phyloP scores from a whole-genome alignment of 148 eudicot species.

The Chenopodium suecicum region DNA sequence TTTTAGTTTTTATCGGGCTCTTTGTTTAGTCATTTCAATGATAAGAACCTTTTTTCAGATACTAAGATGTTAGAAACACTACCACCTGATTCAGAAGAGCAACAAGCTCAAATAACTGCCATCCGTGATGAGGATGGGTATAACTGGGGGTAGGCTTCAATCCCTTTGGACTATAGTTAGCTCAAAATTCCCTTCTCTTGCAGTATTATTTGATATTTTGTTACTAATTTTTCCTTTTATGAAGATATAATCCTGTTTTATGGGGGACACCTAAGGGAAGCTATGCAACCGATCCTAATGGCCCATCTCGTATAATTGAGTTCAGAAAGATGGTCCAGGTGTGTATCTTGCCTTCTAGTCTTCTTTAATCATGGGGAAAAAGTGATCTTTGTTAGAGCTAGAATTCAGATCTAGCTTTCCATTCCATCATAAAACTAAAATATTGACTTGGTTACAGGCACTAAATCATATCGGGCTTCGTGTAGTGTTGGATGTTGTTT shows the following conservation, averaged over 20 bases:
- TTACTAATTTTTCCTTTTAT: conserved; percentile 11
- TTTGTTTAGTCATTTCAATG: neutral
- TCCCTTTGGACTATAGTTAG: neutral
- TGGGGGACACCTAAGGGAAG: conserved; percentile 99
- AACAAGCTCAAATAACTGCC: conserved; percentile 80
- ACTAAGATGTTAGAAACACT: conserved; percentile 49
- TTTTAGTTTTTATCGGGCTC: neutral
- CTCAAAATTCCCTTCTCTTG: neutral
- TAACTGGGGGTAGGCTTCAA: conserved; percentile 83
- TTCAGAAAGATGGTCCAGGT: conserved; percentile 97
- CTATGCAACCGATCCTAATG: conserved; percentile 88
- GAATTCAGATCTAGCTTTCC: neutral
- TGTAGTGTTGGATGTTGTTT: conserved; percentile 94
- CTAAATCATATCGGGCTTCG: conserved; percentile 79
- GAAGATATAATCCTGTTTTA: conserved; percentile 83
- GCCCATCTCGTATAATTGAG: conserved; percentile 71
- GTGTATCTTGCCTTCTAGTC: conserved; percentile 5
- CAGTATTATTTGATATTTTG: conserved; percentile 2
- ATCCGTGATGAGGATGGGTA: conserved; percentile 80
- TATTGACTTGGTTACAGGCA: conserved; percentile 51
- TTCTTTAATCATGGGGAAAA: neutral
- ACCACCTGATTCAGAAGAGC: conserved; percentile 94
- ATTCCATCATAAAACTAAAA: neutral
- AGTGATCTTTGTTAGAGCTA: conserved; percentile 2
- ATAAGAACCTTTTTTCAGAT: conserved; percentile 43